Evolutionary conservation across 2,329 filamentous ascomycete species (phyloP), one percentile per base, ranked within the genome.

Genomic region (Trichoderma sp.): DNA sequence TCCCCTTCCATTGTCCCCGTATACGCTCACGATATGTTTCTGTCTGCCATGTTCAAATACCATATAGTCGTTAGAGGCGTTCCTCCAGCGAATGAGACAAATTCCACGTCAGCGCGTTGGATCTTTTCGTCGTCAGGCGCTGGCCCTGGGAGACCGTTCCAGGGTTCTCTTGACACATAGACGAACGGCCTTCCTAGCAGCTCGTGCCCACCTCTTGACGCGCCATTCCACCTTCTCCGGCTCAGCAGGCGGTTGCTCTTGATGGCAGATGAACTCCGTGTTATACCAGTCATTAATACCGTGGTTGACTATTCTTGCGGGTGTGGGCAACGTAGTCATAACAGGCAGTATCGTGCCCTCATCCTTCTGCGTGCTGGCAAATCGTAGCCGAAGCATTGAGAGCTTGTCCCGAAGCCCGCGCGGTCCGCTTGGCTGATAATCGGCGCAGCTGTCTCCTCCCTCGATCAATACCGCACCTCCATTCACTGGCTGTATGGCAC

Each of bases 181-280:
- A 19, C 73, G 74, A 39, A 78, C 71, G 39, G 71, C 73, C 45
- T 70, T 70, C 54, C 71, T 77, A 26, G 74, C 75, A 52, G 73
- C 72, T 57, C 67, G 71, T 24, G 75, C 75, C 77, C 77, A 79
- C 44, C 71, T 71, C 64, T 70, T 74, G 39, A 79, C 69, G 34
- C 74, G 71, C 6, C 69, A 69, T 14, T 67, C 70, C 57, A 67
- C 68, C 60, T 69, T 71, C 50, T 68, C 71, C 28, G 70, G 64
- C 54, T 57, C 69, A 17, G 47, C 54, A 19, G 68, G 68, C 48
- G 41, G 39, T 28, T 65, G 34, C 61, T 55, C 66, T 15, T 26
- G 47, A 3, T 68, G 67, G 7, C 47, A 24, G 3, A 61, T 50
- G 7, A 47, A n/a, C 15, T 21, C 47, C 19, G 24, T 28, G 14